Evolutionary conservation across 2,329 filamentous ascomycete species (phyloP).

Genomic region (Albophoma yamanashiensis): DNA sequence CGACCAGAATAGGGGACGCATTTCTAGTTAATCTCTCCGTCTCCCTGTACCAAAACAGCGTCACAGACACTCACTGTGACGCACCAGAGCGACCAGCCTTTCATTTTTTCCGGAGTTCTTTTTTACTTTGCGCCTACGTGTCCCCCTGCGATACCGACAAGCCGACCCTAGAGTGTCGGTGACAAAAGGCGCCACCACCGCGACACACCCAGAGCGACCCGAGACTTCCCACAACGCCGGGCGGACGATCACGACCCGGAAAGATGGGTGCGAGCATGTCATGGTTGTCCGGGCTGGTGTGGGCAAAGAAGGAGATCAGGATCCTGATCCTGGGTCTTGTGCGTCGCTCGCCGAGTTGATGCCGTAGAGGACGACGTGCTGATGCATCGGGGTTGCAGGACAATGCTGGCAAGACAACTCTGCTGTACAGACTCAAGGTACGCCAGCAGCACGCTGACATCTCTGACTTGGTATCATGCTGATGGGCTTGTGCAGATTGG

Average conservation of each 20-base stretch:
- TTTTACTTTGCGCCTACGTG: not conserved
- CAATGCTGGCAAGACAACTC: slow-evolving; percentile 95
- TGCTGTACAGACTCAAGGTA: slow-evolving; percentile 93
- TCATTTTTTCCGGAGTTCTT: not conserved
- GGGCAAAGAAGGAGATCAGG: slow-evolving; percentile 93
- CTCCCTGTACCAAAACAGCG: slow-evolving; percentile 3
- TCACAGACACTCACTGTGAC: slow-evolving; percentile 5
- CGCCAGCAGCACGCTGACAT: slow-evolving; percentile 3
- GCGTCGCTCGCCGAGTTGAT: slow-evolving; percentile 22
- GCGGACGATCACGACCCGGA: slow-evolving; percentile 9
- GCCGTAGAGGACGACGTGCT: slow-evolving; percentile 2
- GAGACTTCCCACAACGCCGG: not conserved
- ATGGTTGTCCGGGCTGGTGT: slow-evolving; percentile 64
- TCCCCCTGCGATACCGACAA: not conserved
- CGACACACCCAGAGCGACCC: not conserved
- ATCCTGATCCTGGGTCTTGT: slow-evolving; percentile 93
- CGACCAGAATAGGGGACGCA: slow-evolving; percentile 11
- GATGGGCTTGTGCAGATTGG: slow-evolving; percentile 55
- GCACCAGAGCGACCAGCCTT: not conserved
- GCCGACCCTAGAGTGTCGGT: not conserved
- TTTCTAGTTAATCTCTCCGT: slow-evolving; percentile 13
- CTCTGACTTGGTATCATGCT: not conserved
- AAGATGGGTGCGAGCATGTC: slow-evolving; percentile 56
- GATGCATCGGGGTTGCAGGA: slow-evolving; percentile 46
- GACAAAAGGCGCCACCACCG: not conserved